Base-by-base conservation (phyloP, 1,139 yeast species). In the Saccharomycopsis hybrid region DNA sequence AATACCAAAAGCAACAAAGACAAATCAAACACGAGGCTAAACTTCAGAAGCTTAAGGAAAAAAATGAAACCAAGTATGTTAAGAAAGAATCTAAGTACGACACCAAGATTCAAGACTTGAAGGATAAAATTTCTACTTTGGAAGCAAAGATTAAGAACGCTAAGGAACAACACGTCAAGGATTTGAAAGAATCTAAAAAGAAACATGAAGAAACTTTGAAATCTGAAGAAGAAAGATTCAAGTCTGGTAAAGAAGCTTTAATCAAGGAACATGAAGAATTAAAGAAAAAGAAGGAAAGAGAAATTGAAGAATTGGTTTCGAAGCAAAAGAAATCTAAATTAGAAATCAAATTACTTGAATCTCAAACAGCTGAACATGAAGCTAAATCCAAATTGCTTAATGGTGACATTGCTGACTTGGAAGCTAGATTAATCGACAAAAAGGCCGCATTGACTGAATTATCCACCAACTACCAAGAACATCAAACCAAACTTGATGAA, bases 331-430 rank as follows among this genome's bases (percentile, higher is more conserved):
- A 47, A 36, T 28, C 47, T 29, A 27, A 39, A 24, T 43, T 50
- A 29, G 27, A 41, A n/a, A 50, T 52, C 39, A 46, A 50, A 32
- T 39, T 44, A 29, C n/a, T 48, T 8, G 54, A 52, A 44, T 37
- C 55, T 2, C 39, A 50, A 41, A 47, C 37, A 24, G 9, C 51
- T 3, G 53, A 48, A 24, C 47, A 39, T 28, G 44, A 45, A 38
- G 33, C 45, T 25, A 51, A 50, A 44, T 44, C 45, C 13, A 51
- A 50, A 35, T 28, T 52, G 24, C 31, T 48, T 4, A 33, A 44
- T 30, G n/a, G 37, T 18, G 49, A 52, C 8, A 50, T 51, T 35
- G 48, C 33, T n/a, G 55, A 50, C 13, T 29, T 50, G n/a, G 54
- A 52, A 41, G 36, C 28, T 4, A 38, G 41, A 7, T 28, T 44